A percentile compares a stretch with the other conserved stretches of the same genome.
Conservation (phyloP, 2,329 filamentous ascomycete species). For the Fusarium neocosmosporiellum region DNA sequence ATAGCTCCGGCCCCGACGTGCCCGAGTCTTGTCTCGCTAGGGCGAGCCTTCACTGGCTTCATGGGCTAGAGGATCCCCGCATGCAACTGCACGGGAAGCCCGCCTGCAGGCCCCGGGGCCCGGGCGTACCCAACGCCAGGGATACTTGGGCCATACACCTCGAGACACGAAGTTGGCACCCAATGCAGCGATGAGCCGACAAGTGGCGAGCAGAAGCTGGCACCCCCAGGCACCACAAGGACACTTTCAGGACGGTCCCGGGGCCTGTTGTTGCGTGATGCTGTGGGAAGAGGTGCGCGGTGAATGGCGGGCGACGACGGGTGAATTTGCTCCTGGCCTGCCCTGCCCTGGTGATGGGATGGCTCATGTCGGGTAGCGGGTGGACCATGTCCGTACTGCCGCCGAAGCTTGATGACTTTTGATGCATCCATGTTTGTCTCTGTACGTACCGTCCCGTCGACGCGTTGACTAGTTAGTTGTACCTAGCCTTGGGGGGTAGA, state of each 20-base stretch:
- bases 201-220: constrained; percentile 41
- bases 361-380: not conserved
- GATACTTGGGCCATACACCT: constrained; percentile 44
- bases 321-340: constrained; percentile 7
- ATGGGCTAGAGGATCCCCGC: constrained; percentile 36
- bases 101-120: constrained; percentile 41
- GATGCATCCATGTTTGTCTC: constrained; percentile 31
- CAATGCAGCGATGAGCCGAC: constrained; percentile 46
- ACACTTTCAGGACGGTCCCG: not conserved
- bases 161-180: constrained; percentile 44
- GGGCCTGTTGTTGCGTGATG: constrained; percentile 31
- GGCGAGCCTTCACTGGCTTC: constrained; percentile 37
- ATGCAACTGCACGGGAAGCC: constrained; percentile 41
- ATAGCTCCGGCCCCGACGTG: constrained; percentile 27
- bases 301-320: constrained; percentile 17
- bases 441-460: not conserved
- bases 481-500: constrained; percentile 29
- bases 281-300: not conserved
- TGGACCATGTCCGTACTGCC: constrained; percentile 2
- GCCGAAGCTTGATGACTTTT: constrained; percentile 20
- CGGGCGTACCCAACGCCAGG: constrained; percentile 40
- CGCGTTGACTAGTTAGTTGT: constrained; percentile 4
- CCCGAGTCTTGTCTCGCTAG: constrained; percentile 31
- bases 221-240: constrained; percentile 4
- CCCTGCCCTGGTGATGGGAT: not conserved